Percentiles rank a stretch among this genome's conserved stretches.
These are phyloP conservation scores for Diaporthe aspalathi DNA, from an alignment of 2,329 filamentous ascomycete genomes.

Conservation along the genomic window DNA sequence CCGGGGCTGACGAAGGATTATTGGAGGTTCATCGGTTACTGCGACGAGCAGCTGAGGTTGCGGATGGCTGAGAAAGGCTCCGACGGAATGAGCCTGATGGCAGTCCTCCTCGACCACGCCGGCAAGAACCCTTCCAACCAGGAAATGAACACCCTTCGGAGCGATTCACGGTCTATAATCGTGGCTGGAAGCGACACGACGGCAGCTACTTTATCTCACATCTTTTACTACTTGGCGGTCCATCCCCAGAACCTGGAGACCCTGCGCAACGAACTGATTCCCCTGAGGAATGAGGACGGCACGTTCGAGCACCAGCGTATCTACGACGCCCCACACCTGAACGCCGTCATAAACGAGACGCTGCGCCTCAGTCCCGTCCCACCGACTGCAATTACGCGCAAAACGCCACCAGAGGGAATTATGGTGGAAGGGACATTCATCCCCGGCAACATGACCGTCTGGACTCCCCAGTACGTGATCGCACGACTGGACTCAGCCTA, in stretches of 20 bases:
- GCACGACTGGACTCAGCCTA: background rate
- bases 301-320: slow-evolving; percentile 11
- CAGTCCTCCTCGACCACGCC: background rate
- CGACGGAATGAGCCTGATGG: slow-evolving; percentile 2
- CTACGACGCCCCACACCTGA: slow-evolving; percentile 39
- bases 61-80: background rate
- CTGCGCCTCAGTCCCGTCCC: slow-evolving; percentile 46
- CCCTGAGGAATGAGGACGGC: slow-evolving; percentile 28
- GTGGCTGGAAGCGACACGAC: background rate
- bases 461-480: slow-evolving; percentile 3
- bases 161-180: slow-evolving; percentile 14
- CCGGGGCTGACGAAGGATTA: background rate
- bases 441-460: slow-evolving; percentile 41
- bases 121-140: slow-evolving; percentile 26
- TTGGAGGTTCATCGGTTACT: background rate
- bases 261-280: slow-evolving; percentile 25
- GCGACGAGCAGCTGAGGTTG: background rate
- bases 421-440: background rate
- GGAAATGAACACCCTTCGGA: slow-evolving; percentile 29
- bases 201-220: background rate
- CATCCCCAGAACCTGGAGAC: background rate
- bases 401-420: background rate
- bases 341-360: slow-evolving; percentile 49
- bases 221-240: background rate
- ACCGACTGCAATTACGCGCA: background rate